Evolutionary conservation across 2,329 filamentous ascomycete species (phyloP).

Genomic region (Sarocladium brachiariae): DNA sequence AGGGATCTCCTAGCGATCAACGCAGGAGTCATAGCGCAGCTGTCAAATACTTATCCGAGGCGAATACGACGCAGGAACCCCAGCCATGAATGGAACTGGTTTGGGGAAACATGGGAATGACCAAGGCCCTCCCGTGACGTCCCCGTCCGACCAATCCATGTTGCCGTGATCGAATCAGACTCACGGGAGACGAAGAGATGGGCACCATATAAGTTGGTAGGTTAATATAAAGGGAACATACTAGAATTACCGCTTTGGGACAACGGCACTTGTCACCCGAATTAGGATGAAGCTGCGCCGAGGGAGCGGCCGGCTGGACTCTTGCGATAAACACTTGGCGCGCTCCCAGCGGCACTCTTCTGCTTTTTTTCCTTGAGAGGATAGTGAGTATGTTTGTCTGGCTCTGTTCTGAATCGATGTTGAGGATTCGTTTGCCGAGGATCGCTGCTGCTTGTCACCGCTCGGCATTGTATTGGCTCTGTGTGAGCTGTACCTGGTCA

Average conservation of each 20-base stretch:
- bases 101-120: not conserved
- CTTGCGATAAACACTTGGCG: not conserved
- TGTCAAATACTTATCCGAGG: not conserved
- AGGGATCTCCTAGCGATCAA: not conserved
- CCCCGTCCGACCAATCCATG: not conserved
- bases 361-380: not conserved
- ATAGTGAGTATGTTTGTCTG: too few species aligned
- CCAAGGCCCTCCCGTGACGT: not conserved
- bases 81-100: not conserved
- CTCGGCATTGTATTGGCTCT: too few species aligned
- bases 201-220: not conserved
- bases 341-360: not conserved
- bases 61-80: conserved; percentile 1
- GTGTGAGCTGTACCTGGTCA: too few species aligned
- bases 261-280: conserved; percentile 4
- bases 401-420: too few species aligned
- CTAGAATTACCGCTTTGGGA: conserved; percentile 5
- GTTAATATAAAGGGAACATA: not conserved
- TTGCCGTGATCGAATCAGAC: not conserved
- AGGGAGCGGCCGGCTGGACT: not conserved
- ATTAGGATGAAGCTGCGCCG: not conserved
- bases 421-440: too few species aligned
- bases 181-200: not conserved
- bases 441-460: too few species aligned
- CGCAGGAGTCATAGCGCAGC: not conserved